Evolutionary conservation across 108 stramenopile genomes (phyloP).

Genomic region (Discostella stelligeroides): DNA sequence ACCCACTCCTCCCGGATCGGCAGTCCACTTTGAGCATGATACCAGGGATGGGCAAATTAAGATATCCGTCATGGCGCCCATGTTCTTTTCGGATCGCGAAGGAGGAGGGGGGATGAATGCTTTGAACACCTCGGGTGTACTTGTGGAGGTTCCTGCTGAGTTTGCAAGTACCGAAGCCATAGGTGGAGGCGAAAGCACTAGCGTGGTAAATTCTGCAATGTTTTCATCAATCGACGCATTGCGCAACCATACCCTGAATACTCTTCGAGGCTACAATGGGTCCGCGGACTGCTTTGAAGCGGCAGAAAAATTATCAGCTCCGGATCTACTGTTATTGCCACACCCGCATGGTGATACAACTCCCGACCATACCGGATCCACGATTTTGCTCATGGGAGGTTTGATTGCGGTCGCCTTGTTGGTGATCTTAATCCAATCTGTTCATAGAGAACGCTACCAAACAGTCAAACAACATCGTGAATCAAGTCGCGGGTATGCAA

Average conservation of each 20-base stretch:
- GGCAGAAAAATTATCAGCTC: neutral
- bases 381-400: neutral
- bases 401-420: neutral
- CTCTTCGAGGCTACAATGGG: neutral
- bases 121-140: neutral
- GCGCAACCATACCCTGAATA: neutral
- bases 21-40: slow-evolving; percentile 12
- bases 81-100: no score
- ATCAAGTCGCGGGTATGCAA: neutral
- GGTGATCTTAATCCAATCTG: neutral
- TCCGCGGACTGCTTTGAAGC: slow-evolving; percentile 2
- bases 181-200: no score
- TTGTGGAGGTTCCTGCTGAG: slow-evolving; percentile 5
- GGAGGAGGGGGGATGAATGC: no score
- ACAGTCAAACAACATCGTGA: slow-evolving; percentile 4
- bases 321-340: neutral
- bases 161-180: neutral
- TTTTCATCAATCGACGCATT: neutral
- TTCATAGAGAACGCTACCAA: neutral
- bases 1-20: slow-evolving; percentile 28
- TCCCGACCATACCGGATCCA: neutral
- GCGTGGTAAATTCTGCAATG: neutral
- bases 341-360: neutral
- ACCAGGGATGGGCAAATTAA: no score
- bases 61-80: no score